Evolutionary conservation across 1,284 basidiomycete species (phyloP).

Genomic region (Inonotus obliquus): DNA sequence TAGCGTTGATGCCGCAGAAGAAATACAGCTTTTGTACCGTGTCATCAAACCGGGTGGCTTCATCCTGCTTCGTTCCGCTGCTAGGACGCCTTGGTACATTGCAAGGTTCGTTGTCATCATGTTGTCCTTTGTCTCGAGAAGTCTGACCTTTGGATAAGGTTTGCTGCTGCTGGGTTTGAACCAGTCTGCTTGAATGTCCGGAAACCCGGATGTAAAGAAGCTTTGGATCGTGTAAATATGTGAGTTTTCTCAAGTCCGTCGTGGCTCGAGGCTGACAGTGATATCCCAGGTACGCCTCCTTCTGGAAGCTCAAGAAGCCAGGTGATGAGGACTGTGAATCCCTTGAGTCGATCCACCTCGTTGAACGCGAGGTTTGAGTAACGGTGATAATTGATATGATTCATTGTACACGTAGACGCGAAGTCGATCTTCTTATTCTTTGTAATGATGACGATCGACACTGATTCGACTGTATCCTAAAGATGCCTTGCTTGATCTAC

Average conservation of each 20-base stretch:
- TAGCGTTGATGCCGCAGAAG: constrained; percentile 54
- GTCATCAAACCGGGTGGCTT: constrained; percentile 60
- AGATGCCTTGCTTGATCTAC: no score
- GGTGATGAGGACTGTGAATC: background rate
- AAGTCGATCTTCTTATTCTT: no score
- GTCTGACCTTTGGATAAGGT: background rate
- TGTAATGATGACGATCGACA: no score
- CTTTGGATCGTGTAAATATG: constrained; percentile 67
- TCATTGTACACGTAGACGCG: no score
- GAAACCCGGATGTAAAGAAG: constrained; percentile 34
- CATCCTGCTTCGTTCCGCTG: constrained; percentile 71
- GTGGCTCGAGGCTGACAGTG: background rate
- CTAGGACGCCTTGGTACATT: constrained; percentile 72
- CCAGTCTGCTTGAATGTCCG: constrained; percentile 42
- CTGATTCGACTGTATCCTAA: no score
- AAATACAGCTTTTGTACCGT: constrained; percentile 57
- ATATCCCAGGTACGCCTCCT: constrained; percentile 15
- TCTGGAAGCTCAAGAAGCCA: constrained; percentile 14
- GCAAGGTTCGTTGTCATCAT: constrained; percentile 39
- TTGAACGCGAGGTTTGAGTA: background rate
- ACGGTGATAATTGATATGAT: no score
- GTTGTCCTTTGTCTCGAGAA: no score
- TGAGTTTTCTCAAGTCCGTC: constrained; percentile 26
- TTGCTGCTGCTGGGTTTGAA: constrained; percentile 30
- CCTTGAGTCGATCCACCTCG: no score